Base-by-base conservation (phyloP, 352 stramenopile species). In the Aphanomyces astaci region DNA sequence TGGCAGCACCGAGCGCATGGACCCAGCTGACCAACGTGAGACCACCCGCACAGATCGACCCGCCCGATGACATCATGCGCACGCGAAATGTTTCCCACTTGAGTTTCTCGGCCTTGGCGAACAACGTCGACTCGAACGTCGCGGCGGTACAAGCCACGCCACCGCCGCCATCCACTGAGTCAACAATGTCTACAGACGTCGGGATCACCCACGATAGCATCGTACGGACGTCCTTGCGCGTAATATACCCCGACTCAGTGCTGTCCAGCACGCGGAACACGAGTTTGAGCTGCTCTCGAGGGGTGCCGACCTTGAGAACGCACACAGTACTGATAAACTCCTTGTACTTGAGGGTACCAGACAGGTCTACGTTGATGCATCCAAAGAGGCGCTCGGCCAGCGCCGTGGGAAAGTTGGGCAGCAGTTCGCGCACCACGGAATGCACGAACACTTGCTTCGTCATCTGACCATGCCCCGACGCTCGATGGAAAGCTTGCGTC, bases 381-480 rank as follows among this genome's bases (percentile, higher is more conserved):
- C 19, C 36, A 53, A 66, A 66, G 25, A 66, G 40, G 27, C 60
- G 60, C 17, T 66, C 60, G 13, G n/a, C 43, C 22, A 66, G n/a
- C 30, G 36, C 7, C 13, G 36, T 43, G 7, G 60, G 60, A n/a
- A 66, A 36, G 27, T 39, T 59, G 19, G 60, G 60, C 33, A 66
- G 31, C 48, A 66, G 11, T 49, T 66, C 60, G 30, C 60, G 60
- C 32, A 66, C 17, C 27, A 66, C 60, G 13, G 31, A 53, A 25
- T 56, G 43, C 7, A 66, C 60, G 52, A 66, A 66, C 13, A 66
- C 60, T 30, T 53, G 60, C 43, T 49, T 45, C 10, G 60, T 66
- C 60, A 66, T 66, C n/a, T 55, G 45, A 1, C 60, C 60, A 31
- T 66, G 60, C 15, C 60, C 60, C 25, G 60, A 66, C 19, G 60